Evolutionary conservation across 31 red algal genomes (phyloP), one percentile per base, ranked within the genome.

Genomic region (Porphyra umbilicalis): DNA sequence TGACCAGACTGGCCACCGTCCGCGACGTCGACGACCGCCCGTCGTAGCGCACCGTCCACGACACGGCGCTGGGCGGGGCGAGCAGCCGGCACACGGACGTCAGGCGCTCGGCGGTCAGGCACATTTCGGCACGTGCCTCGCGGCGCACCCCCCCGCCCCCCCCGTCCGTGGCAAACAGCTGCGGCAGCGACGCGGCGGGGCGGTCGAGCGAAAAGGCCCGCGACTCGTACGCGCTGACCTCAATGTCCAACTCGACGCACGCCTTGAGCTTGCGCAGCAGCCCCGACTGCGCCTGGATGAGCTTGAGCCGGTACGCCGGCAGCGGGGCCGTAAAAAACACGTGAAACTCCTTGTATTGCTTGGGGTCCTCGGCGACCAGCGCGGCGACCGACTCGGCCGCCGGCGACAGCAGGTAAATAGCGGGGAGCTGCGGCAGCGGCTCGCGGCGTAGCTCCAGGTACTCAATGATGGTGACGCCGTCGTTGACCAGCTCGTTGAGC

Each of bases 391-490:
- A 90, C 67, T 92, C 92, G 18, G 91, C 84, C 34, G 82, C 88
- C 7, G 96, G 96, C 16, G 92, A 86, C 10, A 95, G 75, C 75
- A 98, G 92, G 85, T 93, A 98, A 10, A 95, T 83, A 1, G 96
- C 96, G 7, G 92, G 87, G 68, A 98, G 78, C 36, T 89, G 84
- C 3, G 96, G 92, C 10, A 98, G 79, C 6, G 93, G 90, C 79
- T 98, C 93, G 36, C 96, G 86, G 34, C 87, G 90, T 76, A 90
- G 86, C 71, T 98, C 90, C 32, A 98, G 84, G 76, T 90, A 89
- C 86, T 98, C 96, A 38, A 98, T 83, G 35, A 98, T 86, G 25
- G 90, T 87, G 36, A 94, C 89, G 33, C 96, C 96, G 75, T 98
- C 89, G 36, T 95, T 84, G 68, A 95, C 84, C 6, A 98, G 86